phyloP scores from a whole-genome alignment of 495 filamentous ascomycete genomes.

The Penicillium coprophilum region DNA sequence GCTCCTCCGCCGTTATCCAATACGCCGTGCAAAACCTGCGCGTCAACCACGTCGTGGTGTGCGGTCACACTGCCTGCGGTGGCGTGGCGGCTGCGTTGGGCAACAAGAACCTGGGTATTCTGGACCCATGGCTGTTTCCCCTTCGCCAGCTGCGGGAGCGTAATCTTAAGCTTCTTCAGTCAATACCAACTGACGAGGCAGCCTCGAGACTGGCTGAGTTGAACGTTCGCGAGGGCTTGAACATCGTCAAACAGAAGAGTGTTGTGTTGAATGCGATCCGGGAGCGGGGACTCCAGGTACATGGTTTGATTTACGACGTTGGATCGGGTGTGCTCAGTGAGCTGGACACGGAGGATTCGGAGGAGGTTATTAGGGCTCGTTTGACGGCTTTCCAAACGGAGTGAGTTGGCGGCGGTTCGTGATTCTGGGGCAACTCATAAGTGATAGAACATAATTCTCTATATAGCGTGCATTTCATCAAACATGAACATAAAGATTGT shows the following conservation, averaged over 20 bases:
- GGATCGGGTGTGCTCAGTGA: slow-evolving; percentile 58
- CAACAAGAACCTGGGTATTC: slow-evolving; percentile 67
- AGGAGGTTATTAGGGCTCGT: slow-evolving; percentile 40
- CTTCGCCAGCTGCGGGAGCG: slow-evolving; percentile 62
- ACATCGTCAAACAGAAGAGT: slow-evolving; percentile 59
- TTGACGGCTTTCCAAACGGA: slow-evolving; percentile 43
- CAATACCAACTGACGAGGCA: slow-evolving; percentile 50
- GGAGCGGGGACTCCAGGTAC: slow-evolving; percentile 69
- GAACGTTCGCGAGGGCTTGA: slow-evolving; percentile 67
- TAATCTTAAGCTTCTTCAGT: slow-evolving; percentile 42
- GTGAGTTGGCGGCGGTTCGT: not conserved
- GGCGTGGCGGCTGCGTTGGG: slow-evolving; percentile 69
- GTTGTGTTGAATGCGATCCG: slow-evolving; percentile 63
- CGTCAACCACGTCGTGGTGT: slow-evolving; percentile 81
- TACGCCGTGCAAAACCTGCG: slow-evolving; percentile 74
- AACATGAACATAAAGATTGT: too few relatives aligned
- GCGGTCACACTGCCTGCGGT: slow-evolving; percentile 81
- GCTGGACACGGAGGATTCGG: slow-evolving; percentile 48
- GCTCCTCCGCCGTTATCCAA: slow-evolving; percentile 74
- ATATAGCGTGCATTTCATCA: not conserved
- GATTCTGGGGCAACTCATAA: too few relatives aligned
- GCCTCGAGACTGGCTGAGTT: slow-evolving; percentile 61
- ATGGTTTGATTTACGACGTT: slow-evolving; percentile 70
- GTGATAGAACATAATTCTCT: not conserved
- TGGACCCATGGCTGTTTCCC: slow-evolving; percentile 81